Conservation (phyloP, 129 eudicot species). For the Saposhnikovia divaricata region DNA sequence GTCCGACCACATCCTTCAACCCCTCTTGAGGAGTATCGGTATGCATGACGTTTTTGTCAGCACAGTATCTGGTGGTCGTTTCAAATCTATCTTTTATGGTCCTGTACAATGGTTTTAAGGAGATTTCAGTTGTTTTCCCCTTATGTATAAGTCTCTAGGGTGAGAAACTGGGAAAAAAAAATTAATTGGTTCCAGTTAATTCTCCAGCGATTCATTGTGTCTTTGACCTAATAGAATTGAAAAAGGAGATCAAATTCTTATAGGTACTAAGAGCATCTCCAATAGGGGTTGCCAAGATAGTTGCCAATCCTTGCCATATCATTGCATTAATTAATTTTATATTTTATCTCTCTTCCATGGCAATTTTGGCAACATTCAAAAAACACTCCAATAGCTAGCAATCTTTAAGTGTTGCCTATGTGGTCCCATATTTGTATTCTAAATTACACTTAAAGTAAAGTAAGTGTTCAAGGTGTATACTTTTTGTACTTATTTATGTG, state of each 20-base stretch:
- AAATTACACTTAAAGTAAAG: too few species aligned
- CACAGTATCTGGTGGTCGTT: background rate
- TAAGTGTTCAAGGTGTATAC: too few species aligned
- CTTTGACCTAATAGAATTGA: background rate
- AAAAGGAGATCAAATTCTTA: background rate
- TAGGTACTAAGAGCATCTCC: too few species aligned
- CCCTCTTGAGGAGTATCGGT: conserved; percentile 95
- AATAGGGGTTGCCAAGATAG: too few species aligned
- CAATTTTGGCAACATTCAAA: too few species aligned
- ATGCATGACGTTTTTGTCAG: conserved; percentile 11
- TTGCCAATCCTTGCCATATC: too few species aligned
- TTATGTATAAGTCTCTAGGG: background rate
- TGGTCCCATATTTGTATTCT: too few species aligned
- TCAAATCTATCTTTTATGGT: background rate
- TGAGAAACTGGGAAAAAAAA: background rate
- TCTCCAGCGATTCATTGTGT: background rate
- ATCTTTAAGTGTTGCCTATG: too few species aligned
- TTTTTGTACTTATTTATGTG: too few species aligned
- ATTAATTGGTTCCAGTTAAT: background rate
- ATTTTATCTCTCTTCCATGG: too few species aligned
- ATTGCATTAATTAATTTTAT: too few species aligned
- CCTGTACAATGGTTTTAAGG: background rate
- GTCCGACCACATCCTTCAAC: conserved; percentile 81
- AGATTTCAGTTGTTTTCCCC: background rate
- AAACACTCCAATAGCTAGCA: too few species aligned